Evolutionary conservation across 345 rosid genomes (phyloP).

Genomic region (Durio zibethinus): DNA sequence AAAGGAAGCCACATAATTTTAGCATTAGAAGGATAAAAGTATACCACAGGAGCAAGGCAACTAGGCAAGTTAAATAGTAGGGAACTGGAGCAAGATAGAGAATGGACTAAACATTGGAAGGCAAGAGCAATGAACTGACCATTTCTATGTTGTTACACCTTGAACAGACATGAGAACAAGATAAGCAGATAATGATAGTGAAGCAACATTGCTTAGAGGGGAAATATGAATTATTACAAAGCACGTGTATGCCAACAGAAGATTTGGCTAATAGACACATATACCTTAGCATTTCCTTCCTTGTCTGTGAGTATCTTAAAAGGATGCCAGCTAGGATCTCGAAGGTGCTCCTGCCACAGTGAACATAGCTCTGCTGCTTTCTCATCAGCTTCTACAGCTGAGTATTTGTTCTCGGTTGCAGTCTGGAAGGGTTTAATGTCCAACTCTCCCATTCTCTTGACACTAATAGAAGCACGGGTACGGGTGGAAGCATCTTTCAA

Average conservation of each 20-base stretch:
- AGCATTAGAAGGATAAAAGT: too few species aligned
- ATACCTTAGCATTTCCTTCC: not conserved
- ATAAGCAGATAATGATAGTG: not conserved
- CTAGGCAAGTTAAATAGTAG: too few species aligned
- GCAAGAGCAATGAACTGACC: too few species aligned
- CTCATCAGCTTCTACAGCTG: not conserved
- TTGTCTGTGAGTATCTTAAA: constrained; percentile 11
- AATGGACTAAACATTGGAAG: too few species aligned
- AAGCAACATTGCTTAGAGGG: not conserved
- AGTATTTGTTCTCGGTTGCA: not conserved
- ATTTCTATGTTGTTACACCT: not conserved
- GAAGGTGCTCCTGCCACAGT: constrained; percentile 5
- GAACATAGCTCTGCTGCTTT: constrained; percentile 9
- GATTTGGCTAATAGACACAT: not conserved
- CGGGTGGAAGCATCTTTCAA: constrained; percentile 12
- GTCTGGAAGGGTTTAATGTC: not conserved
- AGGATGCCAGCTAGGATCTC: constrained; percentile 14
- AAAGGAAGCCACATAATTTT: too few species aligned
- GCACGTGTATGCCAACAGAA: not conserved
- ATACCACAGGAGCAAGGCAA: too few species aligned
- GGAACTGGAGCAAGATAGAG: too few species aligned
- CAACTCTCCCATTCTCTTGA: constrained; percentile 13
- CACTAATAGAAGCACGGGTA: not conserved
- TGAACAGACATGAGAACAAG: not conserved
- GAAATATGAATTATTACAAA: not conserved